Evolutionary conservation across 2,329 filamentous ascomycete genomes (phyloP).

Genomic region (Pleomassaria siparia): DNA sequence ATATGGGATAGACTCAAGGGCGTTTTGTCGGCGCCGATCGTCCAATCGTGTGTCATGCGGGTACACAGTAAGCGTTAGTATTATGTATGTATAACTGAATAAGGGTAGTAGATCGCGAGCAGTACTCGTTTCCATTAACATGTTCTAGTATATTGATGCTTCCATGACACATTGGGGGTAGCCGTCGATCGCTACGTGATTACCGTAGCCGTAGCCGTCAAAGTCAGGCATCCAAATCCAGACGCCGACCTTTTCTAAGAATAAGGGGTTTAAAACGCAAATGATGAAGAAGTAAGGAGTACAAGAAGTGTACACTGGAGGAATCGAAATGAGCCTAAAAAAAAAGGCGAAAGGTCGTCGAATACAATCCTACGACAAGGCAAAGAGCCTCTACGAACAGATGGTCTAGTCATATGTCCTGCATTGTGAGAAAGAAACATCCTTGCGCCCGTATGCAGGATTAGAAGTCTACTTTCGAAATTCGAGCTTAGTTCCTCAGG

Average conservation of each 20-base stretch:
- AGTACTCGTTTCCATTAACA: slow-evolving; percentile 8
- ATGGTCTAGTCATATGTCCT: background rate
- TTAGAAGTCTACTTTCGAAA: background rate
- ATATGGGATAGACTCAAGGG: too few relatives aligned
- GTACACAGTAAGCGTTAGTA: too few relatives aligned
- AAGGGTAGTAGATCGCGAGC: slow-evolving; percentile 1
- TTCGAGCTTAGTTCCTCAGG: slow-evolving; percentile 56
- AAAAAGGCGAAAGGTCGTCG: slow-evolving; percentile 7
- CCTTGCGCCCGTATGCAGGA: slow-evolving; percentile 9
- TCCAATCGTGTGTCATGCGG: background rate
- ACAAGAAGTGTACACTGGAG: slow-evolving; percentile 17
- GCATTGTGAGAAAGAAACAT: slow-evolving; percentile 2
- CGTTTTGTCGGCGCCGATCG: too few relatives aligned
- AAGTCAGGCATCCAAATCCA: slow-evolving; percentile 1
- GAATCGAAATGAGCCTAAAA: slow-evolving; percentile 16
- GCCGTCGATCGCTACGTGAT: background rate
- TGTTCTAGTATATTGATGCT: slow-evolving; percentile 9
- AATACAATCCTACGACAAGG: slow-evolving; percentile 11
- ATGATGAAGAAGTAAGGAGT: slow-evolving; percentile 17
- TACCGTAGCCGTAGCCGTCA: background rate
- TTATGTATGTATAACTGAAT: background rate
- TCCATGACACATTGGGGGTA: slow-evolving; percentile 6
- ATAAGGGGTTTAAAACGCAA: slow-evolving; percentile 16
- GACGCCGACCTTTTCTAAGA: slow-evolving; percentile 22
- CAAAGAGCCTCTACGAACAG: background rate